phyloP scores from a whole-genome alignment of 805 yeast species.

The Diddensiella santjacobensis region DNA sequence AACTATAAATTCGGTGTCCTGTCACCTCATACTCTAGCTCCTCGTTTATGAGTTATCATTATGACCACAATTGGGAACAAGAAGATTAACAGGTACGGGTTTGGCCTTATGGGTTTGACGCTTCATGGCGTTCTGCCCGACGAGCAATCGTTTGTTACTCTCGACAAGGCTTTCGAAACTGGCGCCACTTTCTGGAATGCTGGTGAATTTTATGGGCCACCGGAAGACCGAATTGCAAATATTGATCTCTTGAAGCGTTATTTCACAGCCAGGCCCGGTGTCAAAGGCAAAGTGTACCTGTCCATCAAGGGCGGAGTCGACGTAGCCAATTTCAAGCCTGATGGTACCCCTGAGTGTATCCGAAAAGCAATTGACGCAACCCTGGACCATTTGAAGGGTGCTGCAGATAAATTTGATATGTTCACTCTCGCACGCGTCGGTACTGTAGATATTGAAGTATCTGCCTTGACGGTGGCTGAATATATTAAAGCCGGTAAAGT shows the following conservation, averaged over 20 bases:
- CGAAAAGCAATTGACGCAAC: constrained; percentile 46
- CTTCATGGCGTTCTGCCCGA: constrained; percentile 52
- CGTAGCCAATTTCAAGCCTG: constrained; percentile 43
- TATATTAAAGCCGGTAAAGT: constrained; percentile 57
- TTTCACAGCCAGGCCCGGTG: constrained; percentile 52
- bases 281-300: constrained; percentile 51
- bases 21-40: too few relatives aligned
- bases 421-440: constrained; percentile 73
- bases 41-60: too few relatives aligned
- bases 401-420: constrained; percentile 42
- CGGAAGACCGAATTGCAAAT: constrained; percentile 42
- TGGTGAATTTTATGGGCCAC: constrained; percentile 76
- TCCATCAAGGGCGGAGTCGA: constrained; percentile 66
- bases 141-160: constrained; percentile 47
- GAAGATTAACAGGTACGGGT: constrained; percentile 43
- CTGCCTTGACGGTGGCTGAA: constrained; percentile 53
- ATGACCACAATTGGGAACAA: not conserved
- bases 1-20: too few relatives aligned
- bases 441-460: constrained; percentile 55
- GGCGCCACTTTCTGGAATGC: constrained; percentile 59
- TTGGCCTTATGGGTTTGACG: constrained; percentile 81
- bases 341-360: constrained; percentile 48
- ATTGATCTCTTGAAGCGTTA: constrained; percentile 55
- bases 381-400: constrained; percentile 25
- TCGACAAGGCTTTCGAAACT: constrained; percentile 49